Evolutionary conservation across 2,329 filamentous ascomycete genomes (phyloP), one percentile per base, ranked within the genome.

Genomic region (Arthrobotrys sphaeroides): DNA sequence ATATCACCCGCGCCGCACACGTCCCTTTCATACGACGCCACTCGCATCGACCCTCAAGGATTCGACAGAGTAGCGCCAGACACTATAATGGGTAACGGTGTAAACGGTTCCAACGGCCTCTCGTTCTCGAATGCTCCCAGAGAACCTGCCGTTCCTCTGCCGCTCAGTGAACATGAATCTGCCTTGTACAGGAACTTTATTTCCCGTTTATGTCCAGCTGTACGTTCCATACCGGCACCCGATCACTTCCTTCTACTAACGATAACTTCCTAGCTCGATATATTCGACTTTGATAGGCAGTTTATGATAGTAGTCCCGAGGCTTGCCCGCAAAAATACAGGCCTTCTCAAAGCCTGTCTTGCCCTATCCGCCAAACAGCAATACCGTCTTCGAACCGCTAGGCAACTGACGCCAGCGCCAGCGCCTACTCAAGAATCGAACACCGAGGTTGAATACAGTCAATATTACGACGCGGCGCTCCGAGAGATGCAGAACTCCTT

Each of bases 61-160:
- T 40, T 70, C 80, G 9, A 79, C 78, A 70, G 81, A 80, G 51
- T 82, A 79, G 42, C 80, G 79, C 57, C 79, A 80, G 65, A 81
- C 77, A 20, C 80, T 79, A 12, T 78, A 77, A 47, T 82, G 64
- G 72, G 72, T 28, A 69, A 69, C 49, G 53, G 64, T 7, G 57
- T 75, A 18, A 75, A 75, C 24, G 72, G 64, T 6, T 55, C 72
- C 18, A 65, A 47, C 31, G 51, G 47, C n/a, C 57, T 75, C 20
- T 4, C 64, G 1, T 75, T 69, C 31, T 53, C 72, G 10, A 69
- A 16, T 16, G n/a, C 57, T 7, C 64, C 72, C 9, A 62, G 59
- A 28, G 70, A 74, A 42, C 57, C 64, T n/a, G 31, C 64, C 12
- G 18, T 51, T 2, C 64, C 72, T 24, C 64, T 75, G 28, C 72